Evolutionary conservation across 176 grass and related monocot genomes (phyloP), one percentile per base, ranked within the genome.

Genomic region (Bothriochloa decipiens): DNA sequence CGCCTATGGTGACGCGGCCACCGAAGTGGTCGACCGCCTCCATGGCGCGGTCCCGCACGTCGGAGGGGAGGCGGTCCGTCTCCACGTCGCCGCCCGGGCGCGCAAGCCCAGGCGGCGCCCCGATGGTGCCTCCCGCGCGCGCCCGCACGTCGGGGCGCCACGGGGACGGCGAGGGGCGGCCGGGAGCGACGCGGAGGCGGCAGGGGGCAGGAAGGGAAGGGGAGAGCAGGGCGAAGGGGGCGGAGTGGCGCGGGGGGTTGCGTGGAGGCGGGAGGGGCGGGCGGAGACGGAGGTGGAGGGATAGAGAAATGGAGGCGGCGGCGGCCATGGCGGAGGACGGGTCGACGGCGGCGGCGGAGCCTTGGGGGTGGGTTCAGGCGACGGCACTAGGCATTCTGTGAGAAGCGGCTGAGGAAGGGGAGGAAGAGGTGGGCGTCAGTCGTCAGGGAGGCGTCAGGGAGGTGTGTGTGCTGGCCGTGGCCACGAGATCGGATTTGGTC

Each of bases 51-150:
- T 99, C 70, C 37, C 93, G 93, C 52, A 99, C 83, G 74, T 88
- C 93, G 39, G 96, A 90, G 26, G 96, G 89, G 72, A 99, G 88
- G 85, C 87, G 92, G 81, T 99, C 96, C 32, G 93, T 99, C 87
- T 99, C 96, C 50, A 99, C 89, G 53, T 81, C 25, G 41, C 91
- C 83, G 11, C 96, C 93, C 1, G 93, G 96, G 68, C 91, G 81
- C 67, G 87, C 81, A 16, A 82, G 87, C 20, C 77, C 20, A 27
- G 89, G 91, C 58, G 87, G 91, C 3, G 81, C 73, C 46, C 92
- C 82, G 86, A 96, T 60, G 60, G 87, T 82, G 15, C 75, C 79
- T 6, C 84, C 84, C 6, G 80, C 84, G 18, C 80, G 79, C 41
- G 78, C 89, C 70, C 81, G 84, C 75, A 86, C 49, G 27, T 57